Conservation (phyloP, 345 rosid genomes). For the Hypericum perforatum region DNA sequence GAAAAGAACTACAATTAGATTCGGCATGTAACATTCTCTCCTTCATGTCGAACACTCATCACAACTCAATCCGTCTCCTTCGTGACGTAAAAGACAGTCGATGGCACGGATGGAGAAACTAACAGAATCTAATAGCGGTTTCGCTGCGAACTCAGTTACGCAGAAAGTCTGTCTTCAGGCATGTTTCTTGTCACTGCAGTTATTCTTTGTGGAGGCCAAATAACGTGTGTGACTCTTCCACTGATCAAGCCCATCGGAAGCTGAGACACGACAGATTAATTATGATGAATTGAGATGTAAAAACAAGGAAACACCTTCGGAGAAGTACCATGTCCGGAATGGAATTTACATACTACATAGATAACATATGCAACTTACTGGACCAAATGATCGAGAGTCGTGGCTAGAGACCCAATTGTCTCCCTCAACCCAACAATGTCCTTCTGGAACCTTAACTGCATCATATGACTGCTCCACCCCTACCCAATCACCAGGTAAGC, state of each 20-base stretch:
- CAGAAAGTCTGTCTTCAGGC: slow-evolving; percentile 7
- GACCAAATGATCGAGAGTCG: slow-evolving; percentile 81
- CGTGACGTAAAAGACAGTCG: too few relatives aligned
- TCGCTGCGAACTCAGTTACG: neutral
- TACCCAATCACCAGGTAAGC: slow-evolving; percentile 86
- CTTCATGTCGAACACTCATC: too few relatives aligned
- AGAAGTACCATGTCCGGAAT: neutral
- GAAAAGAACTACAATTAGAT: too few relatives aligned
- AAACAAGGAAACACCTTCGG: neutral
- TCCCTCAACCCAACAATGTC: slow-evolving; percentile 98
- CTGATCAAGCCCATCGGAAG: slow-evolving; percentile 67
- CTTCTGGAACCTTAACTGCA: slow-evolving; percentile 60
- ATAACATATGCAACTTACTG: slow-evolving; percentile 38
- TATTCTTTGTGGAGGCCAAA: slow-evolving; percentile 80
- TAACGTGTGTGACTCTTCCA: slow-evolving; percentile 57
- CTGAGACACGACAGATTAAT: slow-evolving; percentile 28
- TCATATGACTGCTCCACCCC: slow-evolving; percentile 36
- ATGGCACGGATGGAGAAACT: too few relatives aligned
- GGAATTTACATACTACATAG: neutral
- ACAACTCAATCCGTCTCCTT: too few relatives aligned
- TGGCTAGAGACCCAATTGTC: slow-evolving; percentile 51
- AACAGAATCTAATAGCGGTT: too few relatives aligned
- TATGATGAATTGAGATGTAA: neutral
- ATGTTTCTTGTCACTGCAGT: slow-evolving; percentile 28
- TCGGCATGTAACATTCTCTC: too few relatives aligned